Conservation (phyloP, 1,139 yeast species). For the Sugiyamaella novakii region DNA sequence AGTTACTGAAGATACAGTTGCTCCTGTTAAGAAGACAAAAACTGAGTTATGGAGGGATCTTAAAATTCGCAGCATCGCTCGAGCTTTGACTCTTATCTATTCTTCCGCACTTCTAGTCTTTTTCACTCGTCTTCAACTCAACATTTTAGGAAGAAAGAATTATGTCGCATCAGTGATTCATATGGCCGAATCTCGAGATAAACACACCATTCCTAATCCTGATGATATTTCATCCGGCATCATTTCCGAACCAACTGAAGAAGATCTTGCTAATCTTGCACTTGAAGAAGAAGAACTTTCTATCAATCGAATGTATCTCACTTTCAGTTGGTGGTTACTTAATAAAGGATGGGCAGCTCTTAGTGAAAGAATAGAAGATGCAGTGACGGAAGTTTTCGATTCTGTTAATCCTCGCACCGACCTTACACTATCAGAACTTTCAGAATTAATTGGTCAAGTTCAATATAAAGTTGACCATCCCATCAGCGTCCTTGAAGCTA, state of each 20-base stretch:
- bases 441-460: constrained; percentile 48
- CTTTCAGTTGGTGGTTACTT: constrained; percentile 92
- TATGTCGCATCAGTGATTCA: constrained; percentile 78
- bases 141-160: constrained; percentile 82
- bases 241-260: constrained; percentile 35
- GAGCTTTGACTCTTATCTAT: constrained; percentile 73
- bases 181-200: constrained; percentile 50
- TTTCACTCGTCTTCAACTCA: constrained; percentile 81
- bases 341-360: constrained; percentile 79
- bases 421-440: constrained; percentile 62
- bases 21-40: constrained; percentile 50
- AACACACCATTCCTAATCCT: constrained; percentile 33
- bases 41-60: constrained; percentile 83
- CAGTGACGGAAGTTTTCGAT: constrained; percentile 64
- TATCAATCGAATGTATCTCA: constrained; percentile 80
- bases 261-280: constrained; percentile 34
- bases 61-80: constrained; percentile 71
- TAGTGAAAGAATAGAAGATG: constrained; percentile 55
- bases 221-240: constrained; percentile 34
- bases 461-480: constrained; percentile 47
- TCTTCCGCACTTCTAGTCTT: constrained; percentile 68
- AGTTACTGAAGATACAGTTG: constrained; percentile 1
- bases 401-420: constrained; percentile 72
- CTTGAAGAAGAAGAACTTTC: constrained; percentile 36
- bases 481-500: constrained; percentile 22